A percentile compares a stretch with the other conserved stretches of the same genome.
Conservation (phyloP, 2,329 filamentous ascomycete genomes). For the Colletotrichum tofieldiae region DNA sequence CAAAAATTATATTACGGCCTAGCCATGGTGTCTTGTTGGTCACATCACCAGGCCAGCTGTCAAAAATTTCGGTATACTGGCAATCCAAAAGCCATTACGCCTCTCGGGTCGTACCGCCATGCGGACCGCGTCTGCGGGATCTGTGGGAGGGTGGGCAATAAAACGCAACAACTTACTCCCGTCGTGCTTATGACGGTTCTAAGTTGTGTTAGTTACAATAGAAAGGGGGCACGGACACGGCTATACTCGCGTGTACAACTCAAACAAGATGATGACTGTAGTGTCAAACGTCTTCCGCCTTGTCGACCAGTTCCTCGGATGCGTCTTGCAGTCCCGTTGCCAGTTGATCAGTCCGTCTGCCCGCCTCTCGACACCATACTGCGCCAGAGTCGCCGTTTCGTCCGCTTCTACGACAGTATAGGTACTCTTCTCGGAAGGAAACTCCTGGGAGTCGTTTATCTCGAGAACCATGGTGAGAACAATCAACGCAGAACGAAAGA, state of each 20-base stretch:
- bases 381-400: slow-evolving; percentile 11
- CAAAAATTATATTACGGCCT: neutral
- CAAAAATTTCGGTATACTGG: neutral
- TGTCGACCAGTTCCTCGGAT: slow-evolving; percentile 44
- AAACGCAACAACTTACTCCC: slow-evolving; percentile 19
- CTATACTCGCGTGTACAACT: slow-evolving; percentile 45
- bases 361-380: slow-evolving; percentile 33
- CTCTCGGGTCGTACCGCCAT: slow-evolving; percentile 16
- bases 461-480: slow-evolving; percentile 1
- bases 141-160: too few relatives aligned
- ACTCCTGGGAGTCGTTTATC: neutral
- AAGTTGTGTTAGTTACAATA: neutral
- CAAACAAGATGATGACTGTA: slow-evolving; percentile 44
- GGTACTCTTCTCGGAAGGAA: neutral
- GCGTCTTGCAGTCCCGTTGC: slow-evolving; percentile 28
- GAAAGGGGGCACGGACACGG: neutral
- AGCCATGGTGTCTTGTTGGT: neutral
- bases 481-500: neutral
- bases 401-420: slow-evolving; percentile 13
- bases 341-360: slow-evolving; percentile 34
- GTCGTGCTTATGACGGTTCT: slow-evolving; percentile 40
- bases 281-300: slow-evolving; percentile 44
- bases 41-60: neutral
- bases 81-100: neutral
- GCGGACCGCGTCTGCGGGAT: neutral